Conservation (phyloP, 2,329 filamentous ascomycete genomes). For the Tolypocladium inflatum region DNA sequence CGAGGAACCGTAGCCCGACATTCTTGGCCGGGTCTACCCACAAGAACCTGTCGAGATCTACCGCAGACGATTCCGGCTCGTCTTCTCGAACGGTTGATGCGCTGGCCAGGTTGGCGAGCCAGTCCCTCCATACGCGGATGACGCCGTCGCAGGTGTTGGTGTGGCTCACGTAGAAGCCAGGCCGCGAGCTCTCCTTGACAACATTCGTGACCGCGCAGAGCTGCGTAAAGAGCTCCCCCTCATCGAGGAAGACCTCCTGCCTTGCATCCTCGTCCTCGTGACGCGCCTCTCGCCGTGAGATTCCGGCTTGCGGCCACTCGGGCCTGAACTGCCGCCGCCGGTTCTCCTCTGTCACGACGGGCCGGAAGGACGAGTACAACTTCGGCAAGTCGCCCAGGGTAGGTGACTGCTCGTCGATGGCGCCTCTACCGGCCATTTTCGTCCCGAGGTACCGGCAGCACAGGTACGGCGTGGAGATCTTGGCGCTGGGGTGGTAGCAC, state of each 20-base stretch:
- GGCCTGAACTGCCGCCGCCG: slow-evolving; percentile 22
- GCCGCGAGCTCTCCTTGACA: slow-evolving; percentile 52
- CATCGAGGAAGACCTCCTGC: slow-evolving; percentile 56
- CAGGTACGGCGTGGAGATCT: slow-evolving; percentile 58
- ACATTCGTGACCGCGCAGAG: slow-evolving; percentile 60
- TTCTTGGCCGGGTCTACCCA: slow-evolving; percentile 58
- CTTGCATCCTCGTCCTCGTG: slow-evolving; percentile 35
- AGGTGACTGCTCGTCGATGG: slow-evolving; percentile 3
- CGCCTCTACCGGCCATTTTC: slow-evolving; percentile 10
- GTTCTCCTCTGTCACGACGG: slow-evolving; percentile 46
- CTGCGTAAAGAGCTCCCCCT: slow-evolving; percentile 64
- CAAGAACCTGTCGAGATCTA: slow-evolving; percentile 33
- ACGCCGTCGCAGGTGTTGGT: slow-evolving; percentile 59
- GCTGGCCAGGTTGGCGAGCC: slow-evolving; percentile 44
- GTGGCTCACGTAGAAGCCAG: slow-evolving; percentile 53
- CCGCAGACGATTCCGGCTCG: not conserved
- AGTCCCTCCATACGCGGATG: slow-evolving; percentile 62
- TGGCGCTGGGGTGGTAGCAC: slow-evolving; percentile 65
- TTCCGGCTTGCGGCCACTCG: slow-evolving; percentile 1
- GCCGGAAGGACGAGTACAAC: slow-evolving; percentile 64
- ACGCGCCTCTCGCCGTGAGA: not conserved
- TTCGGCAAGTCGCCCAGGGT: slow-evolving; percentile 32
- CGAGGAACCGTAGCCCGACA: slow-evolving; percentile 60
- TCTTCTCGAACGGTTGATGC: not conserved
- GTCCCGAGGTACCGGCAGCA: slow-evolving; percentile 58